Evolutionary conservation across 2,329 filamentous ascomycete genomes (phyloP), one percentile per base, ranked within the genome.

Genomic region (Alternaria sp.): DNA sequence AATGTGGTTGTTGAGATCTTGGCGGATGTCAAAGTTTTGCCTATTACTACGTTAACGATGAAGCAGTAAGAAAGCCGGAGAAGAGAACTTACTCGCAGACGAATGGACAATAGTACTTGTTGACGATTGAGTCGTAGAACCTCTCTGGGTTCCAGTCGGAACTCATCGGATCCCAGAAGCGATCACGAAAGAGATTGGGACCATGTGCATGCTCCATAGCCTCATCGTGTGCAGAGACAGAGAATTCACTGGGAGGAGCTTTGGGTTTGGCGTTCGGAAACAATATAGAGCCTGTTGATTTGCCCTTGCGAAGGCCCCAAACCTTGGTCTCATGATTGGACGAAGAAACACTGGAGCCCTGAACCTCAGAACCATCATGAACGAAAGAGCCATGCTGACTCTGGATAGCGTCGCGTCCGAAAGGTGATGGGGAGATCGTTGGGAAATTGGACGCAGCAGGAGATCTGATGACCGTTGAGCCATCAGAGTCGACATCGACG

Each of bases 31-130:
- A 54, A 76, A 79, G 3, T 32, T 69, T 34, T 76, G 73, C 34
- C 70, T 76, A 34, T 14, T 10, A 10, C 41, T n/a, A n/a, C 14
- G 3, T 66, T 56, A 62, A 62, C 32, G 28, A 5, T 50, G 44
- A 52, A 34, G 14, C n/a, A 2, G 5, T 18, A 5, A 7, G 4
- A 14, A 12, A n/a, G 16, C 36, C 9, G 10, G 3, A 25, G 10
- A 6, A 46, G 16, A 8, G 6, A 1, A 69, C 74, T 79, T 79
- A 86, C 82, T 78, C 76, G 82, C 88, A 90, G 3, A 73, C 66
- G 57, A 85, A 82, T 0, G 87, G 88, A 56, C 88, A 90, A 55
- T 75, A 79, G 76, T 82, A 90, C 50, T 78, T 80, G 46, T 77
- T 71, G 1, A 80, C 76, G 30, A 81, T 73, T 0, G 74, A 54